Percentiles rank a stretch among this genome's conserved stretches.
Conservation (phyloP, 176 grass and related monocot genomes). For the Triticum dicoccoides region DNA sequence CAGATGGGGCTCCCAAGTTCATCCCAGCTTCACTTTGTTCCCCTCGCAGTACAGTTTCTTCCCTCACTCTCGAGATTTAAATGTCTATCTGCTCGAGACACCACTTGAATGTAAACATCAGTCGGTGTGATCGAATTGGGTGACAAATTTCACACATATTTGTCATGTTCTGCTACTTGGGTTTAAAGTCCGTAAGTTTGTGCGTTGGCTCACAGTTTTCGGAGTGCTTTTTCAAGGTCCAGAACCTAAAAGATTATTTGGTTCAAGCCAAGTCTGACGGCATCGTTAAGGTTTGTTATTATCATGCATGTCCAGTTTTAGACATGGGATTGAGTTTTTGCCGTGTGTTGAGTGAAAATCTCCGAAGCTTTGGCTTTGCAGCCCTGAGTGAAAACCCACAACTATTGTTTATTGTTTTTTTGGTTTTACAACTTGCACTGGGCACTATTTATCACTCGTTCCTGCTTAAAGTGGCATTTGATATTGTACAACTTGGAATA, state of each 20-base stretch:
- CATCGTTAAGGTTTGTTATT: constrained; percentile 60
- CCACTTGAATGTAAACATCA: not conserved
- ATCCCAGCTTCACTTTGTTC: too few relatives aligned
- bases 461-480: too few relatives aligned
- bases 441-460: too few relatives aligned
- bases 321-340: not conserved
- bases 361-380: not conserved
- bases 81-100: not conserved
- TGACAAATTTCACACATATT: not conserved
- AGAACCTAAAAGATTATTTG: constrained; percentile 73
- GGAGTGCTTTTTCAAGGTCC: constrained; percentile 44
- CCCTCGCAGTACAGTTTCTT: too few relatives aligned
- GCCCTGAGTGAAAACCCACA: not conserved
- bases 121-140: not conserved
- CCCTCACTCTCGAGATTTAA: too few relatives aligned
- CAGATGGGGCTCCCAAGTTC: not conserved
- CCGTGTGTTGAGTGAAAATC: not conserved
- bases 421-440: not conserved
- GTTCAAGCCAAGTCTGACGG: constrained; percentile 65
- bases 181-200: not conserved
- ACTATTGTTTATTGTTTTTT: not conserved
- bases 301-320: not conserved
- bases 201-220: not conserved
- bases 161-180: not conserved
- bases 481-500: too few relatives aligned